phyloP scores from a whole-genome alignment of 495 filamentous ascomycete species.

The Penicillium pancosmium region DNA sequence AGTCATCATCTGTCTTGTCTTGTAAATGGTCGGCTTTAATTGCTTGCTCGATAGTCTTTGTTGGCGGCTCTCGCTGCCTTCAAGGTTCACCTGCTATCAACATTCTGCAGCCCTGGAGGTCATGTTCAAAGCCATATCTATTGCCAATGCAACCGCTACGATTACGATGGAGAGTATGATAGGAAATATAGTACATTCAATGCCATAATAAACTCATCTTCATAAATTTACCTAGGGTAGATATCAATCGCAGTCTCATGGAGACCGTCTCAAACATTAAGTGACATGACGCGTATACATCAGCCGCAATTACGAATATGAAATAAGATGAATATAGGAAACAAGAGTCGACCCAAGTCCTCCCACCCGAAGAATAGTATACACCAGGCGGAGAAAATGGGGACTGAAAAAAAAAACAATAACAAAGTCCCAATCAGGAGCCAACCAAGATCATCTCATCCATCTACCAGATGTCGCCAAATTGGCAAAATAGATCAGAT shows the following conservation, averaged over 20 bases:
- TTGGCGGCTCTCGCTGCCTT: too few relatives aligned
- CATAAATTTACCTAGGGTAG: neutral
- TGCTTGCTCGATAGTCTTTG: too few relatives aligned
- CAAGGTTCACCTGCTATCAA: too few relatives aligned
- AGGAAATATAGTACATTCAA: too few relatives aligned
- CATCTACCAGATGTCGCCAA: neutral
- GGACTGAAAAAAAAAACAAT: slow-evolving; percentile 4
- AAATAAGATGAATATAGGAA: slow-evolving; percentile 8
- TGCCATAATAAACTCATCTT: neutral
- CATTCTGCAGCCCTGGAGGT: too few relatives aligned
- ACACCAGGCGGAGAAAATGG: neutral
- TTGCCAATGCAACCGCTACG: too few relatives aligned
- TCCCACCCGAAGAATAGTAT: neutral
- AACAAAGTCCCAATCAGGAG: slow-evolving; percentile 19
- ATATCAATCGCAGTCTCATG: slow-evolving; percentile 15
- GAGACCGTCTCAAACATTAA: slow-evolving; percentile 20
- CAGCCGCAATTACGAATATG: slow-evolving; percentile 24
- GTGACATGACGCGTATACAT: slow-evolving; percentile 22
- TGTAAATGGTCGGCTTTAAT: too few relatives aligned
- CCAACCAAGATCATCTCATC: slow-evolving; percentile 3
- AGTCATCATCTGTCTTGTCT: too few relatives aligned
- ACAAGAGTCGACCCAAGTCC: slow-evolving; percentile 1
- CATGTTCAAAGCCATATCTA: too few relatives aligned
- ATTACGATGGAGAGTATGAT: too few relatives aligned
- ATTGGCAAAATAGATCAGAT: neutral